Conservation (phyloP, 495 filamentous ascomycete species). For the Neurospora hispaniola region DNA sequence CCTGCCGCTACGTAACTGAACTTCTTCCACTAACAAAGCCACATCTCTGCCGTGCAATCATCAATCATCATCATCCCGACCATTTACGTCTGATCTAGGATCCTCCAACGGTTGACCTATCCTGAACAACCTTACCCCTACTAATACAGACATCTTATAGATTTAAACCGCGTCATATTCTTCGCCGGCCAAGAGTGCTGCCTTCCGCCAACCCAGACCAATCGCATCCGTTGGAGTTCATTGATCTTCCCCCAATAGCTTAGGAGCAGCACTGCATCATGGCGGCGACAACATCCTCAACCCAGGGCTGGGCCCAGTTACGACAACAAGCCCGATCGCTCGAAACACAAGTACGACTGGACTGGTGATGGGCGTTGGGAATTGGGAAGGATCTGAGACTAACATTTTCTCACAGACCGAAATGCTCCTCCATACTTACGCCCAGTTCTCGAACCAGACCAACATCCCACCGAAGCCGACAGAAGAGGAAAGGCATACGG, state of each 20-base stretch:
- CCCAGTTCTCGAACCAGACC: constrained; percentile 76
- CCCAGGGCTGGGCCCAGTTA: constrained; percentile 83
- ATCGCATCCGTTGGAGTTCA: not conserved
- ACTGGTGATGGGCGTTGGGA: not conserved
- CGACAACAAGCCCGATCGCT: constrained; percentile 84
- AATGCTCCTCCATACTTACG: constrained; percentile 85
- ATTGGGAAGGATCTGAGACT: constrained; percentile 2
- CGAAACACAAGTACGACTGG: constrained; percentile 68
- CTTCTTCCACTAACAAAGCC: not conserved
- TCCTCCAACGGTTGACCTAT: not conserved
- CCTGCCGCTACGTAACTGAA: not conserved
- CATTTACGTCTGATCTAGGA: not conserved
- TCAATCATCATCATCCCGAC: not conserved
- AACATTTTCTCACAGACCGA: constrained; percentile 55
- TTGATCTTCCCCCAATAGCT: not conserved
- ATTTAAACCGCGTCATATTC: not conserved
- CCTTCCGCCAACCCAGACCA: not conserved
- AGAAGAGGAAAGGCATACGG: constrained; percentile 71
- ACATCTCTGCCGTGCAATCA: not conserved
- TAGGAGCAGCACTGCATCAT: constrained; percentile 29
- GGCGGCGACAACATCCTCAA: constrained; percentile 58
- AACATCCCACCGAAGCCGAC: constrained; percentile 74
- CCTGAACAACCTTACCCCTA: not conserved
- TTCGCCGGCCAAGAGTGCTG: not conserved
- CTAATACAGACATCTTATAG: not conserved